These are phyloP conservation scores for Linnemannia exigua DNA, from an alignment of 192 early-diverging fungal species.

Conservation along the genomic window DNA sequence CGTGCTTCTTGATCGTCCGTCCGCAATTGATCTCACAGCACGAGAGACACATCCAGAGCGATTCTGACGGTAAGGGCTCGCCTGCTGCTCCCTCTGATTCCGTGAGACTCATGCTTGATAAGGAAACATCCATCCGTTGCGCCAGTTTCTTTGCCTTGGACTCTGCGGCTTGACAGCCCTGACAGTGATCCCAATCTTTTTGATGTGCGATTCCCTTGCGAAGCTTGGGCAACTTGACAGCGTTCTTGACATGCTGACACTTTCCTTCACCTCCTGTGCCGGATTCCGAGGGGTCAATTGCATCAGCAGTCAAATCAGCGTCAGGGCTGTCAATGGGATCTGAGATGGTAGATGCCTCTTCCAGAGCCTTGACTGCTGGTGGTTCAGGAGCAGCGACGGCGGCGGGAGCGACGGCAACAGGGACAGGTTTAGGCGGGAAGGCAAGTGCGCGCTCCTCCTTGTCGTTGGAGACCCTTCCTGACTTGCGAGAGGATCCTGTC, in stretches of 20 bases:
- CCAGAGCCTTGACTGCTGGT: background rate
- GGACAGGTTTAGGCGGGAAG: constrained; percentile 4
- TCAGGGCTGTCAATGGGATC: background rate
- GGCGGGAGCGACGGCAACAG: background rate
- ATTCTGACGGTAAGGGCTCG: constrained; percentile 16
- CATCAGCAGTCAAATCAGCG: background rate
- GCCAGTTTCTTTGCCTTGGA: constrained; percentile 36
- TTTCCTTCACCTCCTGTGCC: constrained; percentile 17
- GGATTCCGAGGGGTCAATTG: background rate
- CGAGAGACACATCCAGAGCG: constrained; percentile 49
- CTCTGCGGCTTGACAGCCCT: constrained; percentile 27
- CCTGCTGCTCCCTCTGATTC: background rate
- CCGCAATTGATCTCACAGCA: constrained; percentile 57
- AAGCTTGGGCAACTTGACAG: constrained; percentile 24
- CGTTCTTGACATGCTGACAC: constrained; percentile 42
- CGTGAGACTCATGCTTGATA: background rate
- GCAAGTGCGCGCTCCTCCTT: background rate
- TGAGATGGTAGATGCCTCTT: background rate
- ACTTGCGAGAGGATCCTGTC: constrained; percentile 13
- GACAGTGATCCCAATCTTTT: constrained; percentile 51
- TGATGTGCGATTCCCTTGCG: constrained; percentile 7
- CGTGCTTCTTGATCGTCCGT: constrained; percentile 27
- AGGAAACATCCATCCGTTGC: constrained; percentile 5
- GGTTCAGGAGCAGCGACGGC: no score
- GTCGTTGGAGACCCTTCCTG: background rate